Conservation (phyloP, 169 alveolate genomes). For the Eimeria mitis region DNA sequence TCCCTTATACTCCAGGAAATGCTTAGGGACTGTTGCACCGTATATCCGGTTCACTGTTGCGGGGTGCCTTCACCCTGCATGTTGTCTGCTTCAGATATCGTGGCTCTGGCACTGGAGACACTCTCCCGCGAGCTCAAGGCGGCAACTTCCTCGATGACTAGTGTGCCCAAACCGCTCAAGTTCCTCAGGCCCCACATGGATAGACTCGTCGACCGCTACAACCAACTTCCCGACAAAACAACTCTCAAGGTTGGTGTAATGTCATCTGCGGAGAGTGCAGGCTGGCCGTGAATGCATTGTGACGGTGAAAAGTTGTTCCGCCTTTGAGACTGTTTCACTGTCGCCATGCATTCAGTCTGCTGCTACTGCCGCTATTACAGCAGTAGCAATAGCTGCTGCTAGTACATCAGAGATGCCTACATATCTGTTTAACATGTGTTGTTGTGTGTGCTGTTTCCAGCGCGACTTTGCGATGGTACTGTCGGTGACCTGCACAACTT, state of each 20-base stretch:
- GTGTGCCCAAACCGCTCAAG: slow-evolving; percentile 92
- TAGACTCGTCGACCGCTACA: slow-evolving; percentile 85
- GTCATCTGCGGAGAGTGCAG: background rate
- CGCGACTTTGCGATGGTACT: slow-evolving; percentile 80
- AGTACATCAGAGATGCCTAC: background rate
- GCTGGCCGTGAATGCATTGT: background rate
- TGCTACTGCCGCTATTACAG: background rate
- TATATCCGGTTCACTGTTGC: background rate
- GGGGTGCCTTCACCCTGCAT: background rate
- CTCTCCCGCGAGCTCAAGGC: slow-evolving; percentile 86
- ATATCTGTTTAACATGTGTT: background rate
- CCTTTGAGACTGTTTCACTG: no score
- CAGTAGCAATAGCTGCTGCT: background rate
- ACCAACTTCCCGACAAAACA: slow-evolving; percentile 75
- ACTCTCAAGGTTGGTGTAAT: slow-evolving; percentile 22
- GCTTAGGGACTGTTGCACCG: background rate
- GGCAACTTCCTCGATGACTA: slow-evolving; percentile 91
- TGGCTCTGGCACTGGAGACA: slow-evolving; percentile 82
- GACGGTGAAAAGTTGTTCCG: background rate
- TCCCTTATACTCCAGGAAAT: background rate
- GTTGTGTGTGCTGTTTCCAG: slow-evolving; percentile 33
- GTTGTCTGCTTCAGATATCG: slow-evolving; percentile 44
- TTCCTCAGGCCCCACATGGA: slow-evolving; percentile 88
- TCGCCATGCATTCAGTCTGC: no score
- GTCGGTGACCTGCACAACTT: slow-evolving; percentile 77